Percentiles rank a stretch among this genome's conserved stretches.
Evolutionary conservation across 106 monocot genomes (phyloP).

Genomic region (Apostasia shenzhenica): DNA sequence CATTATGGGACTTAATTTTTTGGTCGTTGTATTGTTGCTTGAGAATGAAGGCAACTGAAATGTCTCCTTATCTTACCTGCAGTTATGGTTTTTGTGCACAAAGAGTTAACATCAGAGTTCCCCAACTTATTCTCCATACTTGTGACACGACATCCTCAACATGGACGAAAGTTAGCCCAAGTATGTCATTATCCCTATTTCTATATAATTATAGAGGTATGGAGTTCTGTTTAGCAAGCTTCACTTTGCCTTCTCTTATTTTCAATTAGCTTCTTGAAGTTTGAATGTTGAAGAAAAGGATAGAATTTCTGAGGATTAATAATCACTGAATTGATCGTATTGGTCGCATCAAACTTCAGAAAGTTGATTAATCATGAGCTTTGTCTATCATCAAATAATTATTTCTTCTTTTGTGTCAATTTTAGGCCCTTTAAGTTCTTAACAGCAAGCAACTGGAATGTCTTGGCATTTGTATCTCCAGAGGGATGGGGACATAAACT

Average conservation of each 20-base stretch:
- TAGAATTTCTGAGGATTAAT: background rate
- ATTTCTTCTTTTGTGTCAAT: too few relatives aligned
- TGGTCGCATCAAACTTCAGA: too few relatives aligned
- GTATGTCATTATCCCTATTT: slow-evolving; percentile 26
- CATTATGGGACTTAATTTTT: too few relatives aligned
- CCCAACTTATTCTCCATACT: slow-evolving; percentile 64
- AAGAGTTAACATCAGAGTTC: slow-evolving; percentile 34
- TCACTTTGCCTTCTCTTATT: background rate
- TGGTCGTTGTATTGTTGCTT: background rate
- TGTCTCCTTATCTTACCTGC: slow-evolving; percentile 10
- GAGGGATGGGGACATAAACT: too few relatives aligned
- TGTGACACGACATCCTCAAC: slow-evolving; percentile 69
- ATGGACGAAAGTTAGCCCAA: slow-evolving; percentile 40
- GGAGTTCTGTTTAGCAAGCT: background rate
- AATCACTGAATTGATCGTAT: too few relatives aligned
- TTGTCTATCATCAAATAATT: too few relatives aligned
- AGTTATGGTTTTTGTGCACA: slow-evolving; percentile 84
- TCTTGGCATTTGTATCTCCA: too few relatives aligned
- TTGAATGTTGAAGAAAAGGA: background rate
- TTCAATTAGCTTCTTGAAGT: background rate
- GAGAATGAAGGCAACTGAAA: slow-evolving; percentile 1
- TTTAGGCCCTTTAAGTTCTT: too few relatives aligned
- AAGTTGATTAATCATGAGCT: too few relatives aligned
- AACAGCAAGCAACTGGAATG: too few relatives aligned
- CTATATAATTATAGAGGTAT: background rate